phyloP scores from a whole-genome alignment of 164 flowering plant species.

The Umbilicus rupestris region DNA sequence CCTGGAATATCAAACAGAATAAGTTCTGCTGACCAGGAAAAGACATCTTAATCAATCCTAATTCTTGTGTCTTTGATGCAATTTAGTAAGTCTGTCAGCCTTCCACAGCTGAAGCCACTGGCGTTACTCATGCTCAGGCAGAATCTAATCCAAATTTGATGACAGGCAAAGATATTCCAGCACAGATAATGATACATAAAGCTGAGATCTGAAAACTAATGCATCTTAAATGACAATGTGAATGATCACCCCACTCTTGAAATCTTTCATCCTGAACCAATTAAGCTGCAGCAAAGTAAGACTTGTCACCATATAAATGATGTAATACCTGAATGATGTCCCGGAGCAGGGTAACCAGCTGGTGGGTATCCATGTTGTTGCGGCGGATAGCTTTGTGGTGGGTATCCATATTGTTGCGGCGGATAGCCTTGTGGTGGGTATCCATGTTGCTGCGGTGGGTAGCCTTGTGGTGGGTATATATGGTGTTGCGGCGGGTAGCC shows the following conservation, averaged over 20 bases:
- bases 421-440: slow-evolving; percentile 8
- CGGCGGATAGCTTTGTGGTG: slow-evolving; percentile 7
- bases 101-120: neutral
- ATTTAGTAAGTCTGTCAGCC: too few species aligned
- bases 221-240: too few species aligned
- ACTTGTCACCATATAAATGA: neutral
- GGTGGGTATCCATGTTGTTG: slow-evolving; percentile 5
- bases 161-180: too few species aligned
- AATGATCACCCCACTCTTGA: too few species aligned
- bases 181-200: too few species aligned
- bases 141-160: too few species aligned
- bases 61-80: too few species aligned
- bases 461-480: slow-evolving; percentile 1
- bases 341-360: slow-evolving; percentile 2
- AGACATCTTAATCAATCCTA: neutral
- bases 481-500: slow-evolving; percentile 28
- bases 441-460: neutral
- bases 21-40: neutral
- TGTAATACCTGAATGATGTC: slow-evolving; percentile 4
- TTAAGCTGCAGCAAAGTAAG: neutral
- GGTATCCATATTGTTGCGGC: slow-evolving; percentile 2
- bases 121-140: too few species aligned
- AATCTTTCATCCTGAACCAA: neutral
- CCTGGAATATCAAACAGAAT: slow-evolving; percentile 16
- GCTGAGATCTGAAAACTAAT: too few species aligned